Evolutionary conservation across 208 protist genomes (phyloP), one percentile per base, ranked within the genome.

Genomic region (Acanthamoeba healyi): DNA sequence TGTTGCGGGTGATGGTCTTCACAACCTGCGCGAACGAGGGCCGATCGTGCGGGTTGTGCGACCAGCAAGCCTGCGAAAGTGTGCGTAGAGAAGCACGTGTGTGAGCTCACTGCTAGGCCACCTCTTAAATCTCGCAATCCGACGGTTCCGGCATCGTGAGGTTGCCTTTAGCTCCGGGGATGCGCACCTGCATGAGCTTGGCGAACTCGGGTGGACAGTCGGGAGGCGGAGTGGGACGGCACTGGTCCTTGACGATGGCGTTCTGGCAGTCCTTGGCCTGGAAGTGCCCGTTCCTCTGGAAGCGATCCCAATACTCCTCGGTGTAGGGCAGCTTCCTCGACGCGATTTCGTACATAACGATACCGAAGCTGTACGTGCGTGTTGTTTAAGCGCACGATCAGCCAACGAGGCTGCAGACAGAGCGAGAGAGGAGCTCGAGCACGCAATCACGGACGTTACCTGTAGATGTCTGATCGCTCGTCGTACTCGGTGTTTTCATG

Each of bases 391-490:
- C n/a, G n/a, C n/a, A n/a, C n/a, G n/a, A n/a, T n/a, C n/a, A n/a
- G n/a, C n/a, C n/a, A n/a, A n/a, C n/a, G n/a, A n/a, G n/a, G n/a
- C n/a, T 3, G 54, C 54, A 61, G 54, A 61, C 24, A 5, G 17
- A 19, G 5, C 19, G 54, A n/a, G 12, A 26, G 17, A 61, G 54
- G 54, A 61, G 54, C 15, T 54, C 10, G 15, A 54, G 49, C 10
- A 6, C 49, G 15, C 6, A 61, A 19, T n/a, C 17, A 36, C 14
- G 24, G 7, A 40, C 38, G n/a, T n/a, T n/a, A 88, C 49, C 79
- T 88, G 46, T 88, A 88, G 29, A 88, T 61, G 38, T 88, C 79
- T 22, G 79, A 88, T 54, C 79, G 79, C 42, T 88, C 79, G 34
- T 88, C 79, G 46, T 88, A 88, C 46, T 88, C 79, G 79, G 38